A percentile compares a stretch with the other conserved stretches of the same genome.
These are phyloP conservation scores for Fraxinus xanthoxyloides DNA, from an alignment of 305 asterid genomes.

Conservation along the genomic window DNA sequence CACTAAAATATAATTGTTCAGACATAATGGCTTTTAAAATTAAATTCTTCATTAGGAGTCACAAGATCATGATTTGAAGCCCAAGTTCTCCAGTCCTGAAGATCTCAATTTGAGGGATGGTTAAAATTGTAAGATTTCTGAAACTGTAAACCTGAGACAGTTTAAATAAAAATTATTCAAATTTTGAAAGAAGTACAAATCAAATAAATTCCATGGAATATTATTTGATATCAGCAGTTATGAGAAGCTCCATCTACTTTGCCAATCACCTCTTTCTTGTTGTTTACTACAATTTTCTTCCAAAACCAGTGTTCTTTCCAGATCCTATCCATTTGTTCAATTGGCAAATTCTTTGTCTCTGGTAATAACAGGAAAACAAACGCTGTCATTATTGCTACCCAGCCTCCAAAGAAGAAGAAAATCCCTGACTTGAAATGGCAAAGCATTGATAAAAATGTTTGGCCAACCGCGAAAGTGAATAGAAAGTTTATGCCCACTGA, in stretches of 20 bases:
- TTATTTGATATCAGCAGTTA: no score
- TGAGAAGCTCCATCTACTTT: neutral
- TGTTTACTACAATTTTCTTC: conserved; percentile 44
- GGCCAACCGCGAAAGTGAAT: conserved; percentile 58
- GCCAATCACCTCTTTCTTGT: neutral
- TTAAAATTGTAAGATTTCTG: no score
- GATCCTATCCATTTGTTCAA: conserved; percentile 61
- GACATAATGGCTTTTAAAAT: no score
- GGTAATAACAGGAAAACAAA: conserved; percentile 54
- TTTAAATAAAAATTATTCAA: no score
- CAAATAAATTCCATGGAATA: no score
- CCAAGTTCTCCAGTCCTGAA: neutral
- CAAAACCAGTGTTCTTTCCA: conserved; percentile 82
- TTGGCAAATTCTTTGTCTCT: conserved; percentile 65
- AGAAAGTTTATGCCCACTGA: conserved; percentile 52
- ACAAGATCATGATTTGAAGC: neutral
- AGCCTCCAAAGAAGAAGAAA: conserved; percentile 72
- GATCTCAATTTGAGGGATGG: no score
- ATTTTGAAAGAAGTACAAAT: neutral
- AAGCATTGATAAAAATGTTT: conserved; percentile 60
- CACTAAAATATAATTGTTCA: neutral
- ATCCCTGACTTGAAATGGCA: conserved; percentile 55
- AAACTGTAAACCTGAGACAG: no score
- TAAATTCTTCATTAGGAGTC: neutral
- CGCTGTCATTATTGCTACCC: conserved; percentile 69